These are phyloP conservation scores for Exophiala bonariae DNA, from an alignment of 2,329 filamentous ascomycete genomes.

Conservation along the genomic window DNA sequence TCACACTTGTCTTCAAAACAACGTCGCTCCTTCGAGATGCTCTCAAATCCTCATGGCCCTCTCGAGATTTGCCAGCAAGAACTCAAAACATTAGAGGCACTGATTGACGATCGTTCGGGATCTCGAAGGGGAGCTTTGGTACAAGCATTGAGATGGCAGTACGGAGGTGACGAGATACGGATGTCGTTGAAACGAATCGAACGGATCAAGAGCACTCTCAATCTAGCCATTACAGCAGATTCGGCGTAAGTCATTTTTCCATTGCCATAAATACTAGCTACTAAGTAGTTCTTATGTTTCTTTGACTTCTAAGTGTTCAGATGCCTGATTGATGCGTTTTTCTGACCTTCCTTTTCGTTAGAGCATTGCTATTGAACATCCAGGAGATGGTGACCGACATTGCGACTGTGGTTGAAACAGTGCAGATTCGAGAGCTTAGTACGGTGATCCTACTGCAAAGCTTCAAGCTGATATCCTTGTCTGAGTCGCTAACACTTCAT, in stretches of 20 bases:
- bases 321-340: too few relatives aligned
- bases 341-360: too few relatives aligned
- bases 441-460: not conserved
- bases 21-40: not conserved
- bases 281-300: too few relatives aligned
- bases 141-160: constrained; percentile 3
- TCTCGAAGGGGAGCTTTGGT: constrained; percentile 1
- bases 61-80: not conserved
- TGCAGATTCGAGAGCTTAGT: not conserved
- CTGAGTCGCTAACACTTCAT: not conserved
- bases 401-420: not conserved
- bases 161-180: not conserved
- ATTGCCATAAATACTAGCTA: too few relatives aligned
- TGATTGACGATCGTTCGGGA: not conserved
- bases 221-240: not conserved
- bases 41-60: not conserved
- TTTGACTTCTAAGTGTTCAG: too few relatives aligned
- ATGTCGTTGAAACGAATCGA: constrained; percentile 1
- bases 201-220: constrained; percentile 4
- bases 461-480: too few relatives aligned
- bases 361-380: constrained; percentile 3
- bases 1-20: not conserved
- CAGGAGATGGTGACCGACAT: not conserved
- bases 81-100: not conserved
- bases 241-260: not conserved